These are phyloP conservation scores for Bolboschoenoplectus hybrid DNA, from an alignment of 202 grass and related monocot genomes.

Conservation along the genomic window DNA sequence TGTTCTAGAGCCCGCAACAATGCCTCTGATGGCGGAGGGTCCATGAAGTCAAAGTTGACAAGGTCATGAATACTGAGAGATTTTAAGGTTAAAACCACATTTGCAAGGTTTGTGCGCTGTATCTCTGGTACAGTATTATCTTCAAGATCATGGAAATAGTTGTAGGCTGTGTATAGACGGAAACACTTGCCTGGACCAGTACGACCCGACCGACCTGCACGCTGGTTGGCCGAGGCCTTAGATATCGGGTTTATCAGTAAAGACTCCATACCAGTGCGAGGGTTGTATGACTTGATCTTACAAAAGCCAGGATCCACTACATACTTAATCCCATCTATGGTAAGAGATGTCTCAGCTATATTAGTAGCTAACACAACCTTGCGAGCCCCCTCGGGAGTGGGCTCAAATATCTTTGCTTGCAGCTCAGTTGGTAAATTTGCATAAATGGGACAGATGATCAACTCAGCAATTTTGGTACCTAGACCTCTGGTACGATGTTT, in stretches of 20 bases:
- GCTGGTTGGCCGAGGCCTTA: conserved; percentile 91
- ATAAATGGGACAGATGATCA: conserved; percentile 94
- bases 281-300: conserved; percentile 95
- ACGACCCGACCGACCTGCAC: conserved; percentile 87
- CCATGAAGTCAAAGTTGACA: conserved; percentile 99
- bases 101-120: conserved; percentile 89
- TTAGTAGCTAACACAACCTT: conserved; percentile 95
- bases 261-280: conserved; percentile 91
- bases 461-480: conserved; percentile 90
- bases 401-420: conserved; percentile 94
- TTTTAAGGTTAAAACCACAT: conserved; percentile 90
- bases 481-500: conserved; percentile 86
- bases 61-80: conserved; percentile 92
- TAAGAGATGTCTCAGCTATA: conserved; percentile 93
- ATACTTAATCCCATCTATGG: conserved; percentile 97
- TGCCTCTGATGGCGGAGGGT: conserved; percentile 84
- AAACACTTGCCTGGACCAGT: conserved; percentile 96
- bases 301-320: conserved; percentile 94
- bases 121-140: conserved; percentile 92
- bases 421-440: conserved; percentile 92
- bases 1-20: conserved; percentile 84
- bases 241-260: conserved; percentile 88
- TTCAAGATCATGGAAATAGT: conserved; percentile 86
- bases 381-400: conserved; percentile 79
- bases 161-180: conserved; percentile 78